These are phyloP conservation scores for Eucalyptus cloeziana DNA, from an alignment of 345 rosid species.

Conservation along the genomic window DNA sequence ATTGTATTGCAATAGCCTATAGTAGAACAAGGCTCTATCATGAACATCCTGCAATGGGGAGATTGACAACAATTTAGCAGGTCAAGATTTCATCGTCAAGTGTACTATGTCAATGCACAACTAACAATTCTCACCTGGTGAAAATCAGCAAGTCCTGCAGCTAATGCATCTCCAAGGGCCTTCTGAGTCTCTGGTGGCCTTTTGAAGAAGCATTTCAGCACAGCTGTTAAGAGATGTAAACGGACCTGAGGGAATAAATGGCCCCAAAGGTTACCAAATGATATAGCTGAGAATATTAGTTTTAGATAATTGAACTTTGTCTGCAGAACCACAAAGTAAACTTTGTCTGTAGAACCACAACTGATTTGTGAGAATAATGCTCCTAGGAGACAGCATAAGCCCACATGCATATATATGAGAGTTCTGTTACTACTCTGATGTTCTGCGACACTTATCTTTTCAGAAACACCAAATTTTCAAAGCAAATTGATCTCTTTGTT, in stretches of 20 bases:
- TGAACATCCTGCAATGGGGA: constrained; percentile 77
- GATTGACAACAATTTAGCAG: background rate
- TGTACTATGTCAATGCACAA: background rate
- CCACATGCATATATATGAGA: background rate
- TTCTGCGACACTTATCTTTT: background rate
- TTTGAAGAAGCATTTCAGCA: constrained; percentile 92
- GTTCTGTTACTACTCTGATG: background rate
- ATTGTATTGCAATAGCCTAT: constrained; percentile 72
- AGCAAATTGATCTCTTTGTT: background rate
- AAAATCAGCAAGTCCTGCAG: constrained; percentile 81
- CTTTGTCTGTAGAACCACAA: background rate
- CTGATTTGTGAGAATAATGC: background rate
- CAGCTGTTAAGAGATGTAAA: constrained; percentile 90
- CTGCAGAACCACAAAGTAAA: background rate
- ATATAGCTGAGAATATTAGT: background rate
- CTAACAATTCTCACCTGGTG: constrained; percentile 52
- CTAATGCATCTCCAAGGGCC: constrained; percentile 77
- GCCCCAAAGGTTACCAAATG: background rate
- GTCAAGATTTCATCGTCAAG: background rate
- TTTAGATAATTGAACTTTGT: background rate
- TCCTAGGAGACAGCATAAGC: background rate
- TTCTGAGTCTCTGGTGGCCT: constrained; percentile 95
- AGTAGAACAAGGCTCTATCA: constrained; percentile 96
- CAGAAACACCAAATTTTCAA: background rate
- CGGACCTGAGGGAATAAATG: constrained; percentile 50